Percentiles rank a stretch among this genome's conserved stretches.
phyloP scores from a whole-genome alignment of 1,284 basidiomycete species.

The Cutaneotrichosporon dermatis region DNA sequence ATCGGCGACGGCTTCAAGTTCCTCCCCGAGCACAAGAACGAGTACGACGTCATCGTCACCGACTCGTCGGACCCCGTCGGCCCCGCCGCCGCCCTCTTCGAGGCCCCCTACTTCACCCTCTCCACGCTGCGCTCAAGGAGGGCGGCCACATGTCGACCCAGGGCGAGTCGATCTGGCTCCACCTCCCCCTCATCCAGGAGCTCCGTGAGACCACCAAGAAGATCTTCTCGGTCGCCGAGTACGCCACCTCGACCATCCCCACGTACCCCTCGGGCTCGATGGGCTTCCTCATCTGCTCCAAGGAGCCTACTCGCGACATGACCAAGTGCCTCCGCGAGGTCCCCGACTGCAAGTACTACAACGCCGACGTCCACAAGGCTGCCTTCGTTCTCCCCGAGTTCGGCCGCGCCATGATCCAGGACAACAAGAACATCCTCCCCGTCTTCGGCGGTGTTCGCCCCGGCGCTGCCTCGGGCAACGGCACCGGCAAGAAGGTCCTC shows the following conservation, averaged over 20 bases:
- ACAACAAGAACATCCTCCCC: constrained; percentile 65
- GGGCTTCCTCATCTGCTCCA: constrained; percentile 88
- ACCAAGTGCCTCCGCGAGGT: constrained; percentile 66
- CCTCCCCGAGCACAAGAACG: constrained; percentile 79
- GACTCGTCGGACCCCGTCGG: constrained; percentile 99
- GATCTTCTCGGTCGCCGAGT: constrained; percentile 82
- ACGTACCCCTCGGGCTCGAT: constrained; percentile 98
- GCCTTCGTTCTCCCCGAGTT: constrained; percentile 93
- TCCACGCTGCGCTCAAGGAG: constrained; percentile 80
- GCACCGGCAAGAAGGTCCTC: constrained; percentile 66
- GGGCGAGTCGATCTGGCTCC: constrained; percentile 94
- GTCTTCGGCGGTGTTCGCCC: constrained; percentile 58
- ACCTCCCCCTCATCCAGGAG: constrained; percentile 80
- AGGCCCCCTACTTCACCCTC: constrained; percentile 93
- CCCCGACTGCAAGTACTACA: constrained; percentile 52
- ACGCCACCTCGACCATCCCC: constrained; percentile 94
- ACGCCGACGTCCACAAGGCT: constrained; percentile 43
- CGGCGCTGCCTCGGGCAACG: constrained; percentile 51
- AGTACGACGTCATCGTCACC: constrained; percentile 97
- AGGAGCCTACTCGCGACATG: constrained; percentile 66
- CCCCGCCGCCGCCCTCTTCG: constrained; percentile 88
- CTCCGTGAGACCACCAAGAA: constrained; percentile 68
- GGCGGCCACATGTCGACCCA: constrained; percentile 96
- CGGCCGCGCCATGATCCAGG: constrained; percentile 67
- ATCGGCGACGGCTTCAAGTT: constrained; percentile 98